Evolutionary conservation across 108 stramenopile species (phyloP), one percentile per base, ranked within the genome.

Genomic region (Cylindrotheca fusiformis): DNA sequence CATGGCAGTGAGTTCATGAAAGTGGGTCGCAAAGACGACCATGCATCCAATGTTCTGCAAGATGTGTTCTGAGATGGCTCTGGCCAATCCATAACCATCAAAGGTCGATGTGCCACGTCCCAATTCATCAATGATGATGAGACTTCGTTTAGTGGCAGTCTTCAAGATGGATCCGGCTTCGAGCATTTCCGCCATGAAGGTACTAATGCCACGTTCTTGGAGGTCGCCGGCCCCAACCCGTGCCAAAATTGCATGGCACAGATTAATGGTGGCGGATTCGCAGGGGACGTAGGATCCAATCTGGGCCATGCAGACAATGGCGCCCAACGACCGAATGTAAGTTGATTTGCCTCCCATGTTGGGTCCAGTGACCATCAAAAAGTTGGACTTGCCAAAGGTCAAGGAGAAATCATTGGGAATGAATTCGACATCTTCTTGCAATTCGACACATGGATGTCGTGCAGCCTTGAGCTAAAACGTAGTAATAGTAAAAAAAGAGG

Each of bases 141-240:
- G 82, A 52, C 89, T 91, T 1, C 90, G 74, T 47, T 80, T 84
- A 17, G 95, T 93, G 17, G 95, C 95, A 23, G 80, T 88, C 36
- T 85, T 76, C 24, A 98, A 65, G 63, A 99, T 98, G 26, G 84
- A 77, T 10, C 91, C 80, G 14, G 99, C 91, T 73, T 99, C 99
- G 17, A 98, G 67, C 99, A 99, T 99, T 76, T 99, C 99, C 28
- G 97, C 97, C 97, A 99, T 97, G 68, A 99, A 99, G 26, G 99
- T 99, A 36, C 93, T 95, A 49, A 98, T 93, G 21, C 97, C 97
- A 20, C 86, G 74, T 46, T 97, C 91, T 72, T 97, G 96, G 4
- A 79, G 74, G 67, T 99, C 99, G 0, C 97, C 96, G 4, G 99
- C 98, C 22, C 98, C 98, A 0, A 98, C 95, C 1, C 98, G 85